phyloP scores from a whole-genome alignment of 495 filamentous ascomycete species.

The Thozetella sp. region DNA sequence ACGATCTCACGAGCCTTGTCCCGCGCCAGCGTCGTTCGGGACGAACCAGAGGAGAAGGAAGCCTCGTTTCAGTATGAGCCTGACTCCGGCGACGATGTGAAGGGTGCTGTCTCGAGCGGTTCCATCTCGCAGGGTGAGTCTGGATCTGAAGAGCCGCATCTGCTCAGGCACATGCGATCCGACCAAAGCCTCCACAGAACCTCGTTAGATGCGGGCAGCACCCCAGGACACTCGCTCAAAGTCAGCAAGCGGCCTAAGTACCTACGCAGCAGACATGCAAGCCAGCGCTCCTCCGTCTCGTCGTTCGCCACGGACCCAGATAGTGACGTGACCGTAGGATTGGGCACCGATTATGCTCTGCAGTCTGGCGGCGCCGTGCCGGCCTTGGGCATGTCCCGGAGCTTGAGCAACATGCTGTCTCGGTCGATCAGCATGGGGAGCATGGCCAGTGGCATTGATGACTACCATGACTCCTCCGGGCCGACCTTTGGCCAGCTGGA shows the following conservation, averaged over 20 bases:
- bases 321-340: constrained; percentile 65
- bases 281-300: constrained; percentile 77
- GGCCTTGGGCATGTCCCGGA: constrained; percentile 51
- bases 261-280: constrained; percentile 71
- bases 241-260: constrained; percentile 63
- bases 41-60: constrained; percentile 7
- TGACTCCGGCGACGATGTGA: constrained; percentile 8
- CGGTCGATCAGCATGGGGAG: constrained; percentile 89
- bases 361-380: constrained; percentile 81
- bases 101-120: constrained; percentile 19
- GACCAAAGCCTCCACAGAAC: constrained; percentile 24
- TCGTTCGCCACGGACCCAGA: constrained; percentile 65
- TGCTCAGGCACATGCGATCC: constrained; percentile 23
- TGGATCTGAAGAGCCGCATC: constrained; percentile 49
- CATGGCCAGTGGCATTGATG: constrained; percentile 89
- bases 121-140: constrained; percentile 30
- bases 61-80: constrained; percentile 6
- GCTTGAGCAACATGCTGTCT: constrained; percentile 60
- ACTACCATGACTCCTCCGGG: constrained; percentile 61
- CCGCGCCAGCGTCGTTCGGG: constrained; percentile 32
- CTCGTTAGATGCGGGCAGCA: constrained; percentile 31
- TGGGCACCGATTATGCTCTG: constrained; percentile 84
- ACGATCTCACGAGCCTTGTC: constrained; percentile 55
- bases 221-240: constrained; percentile 26
- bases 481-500: constrained; percentile 40